A percentile compares a stretch with the other conserved stretches of the same genome.
Conservation (phyloP, 2,329 filamentous ascomycete species). For the Myriosclerotinia duriaeana region DNA sequence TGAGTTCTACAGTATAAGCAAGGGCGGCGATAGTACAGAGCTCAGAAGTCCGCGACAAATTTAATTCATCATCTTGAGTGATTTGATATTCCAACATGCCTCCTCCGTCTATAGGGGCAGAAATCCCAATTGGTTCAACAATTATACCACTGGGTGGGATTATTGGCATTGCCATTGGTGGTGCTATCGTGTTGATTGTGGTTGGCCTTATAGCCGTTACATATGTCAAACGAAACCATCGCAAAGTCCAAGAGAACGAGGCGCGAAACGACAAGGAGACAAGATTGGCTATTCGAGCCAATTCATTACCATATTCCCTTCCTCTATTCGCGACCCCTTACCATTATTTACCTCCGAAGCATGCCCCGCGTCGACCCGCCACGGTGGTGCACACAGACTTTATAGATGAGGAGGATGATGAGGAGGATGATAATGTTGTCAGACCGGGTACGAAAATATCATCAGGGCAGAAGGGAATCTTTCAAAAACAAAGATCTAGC, state of each 20-base stretch:
- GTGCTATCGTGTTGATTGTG: neutral
- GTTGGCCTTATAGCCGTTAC: conserved; percentile 2
- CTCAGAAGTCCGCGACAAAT: neutral
- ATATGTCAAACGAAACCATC: conserved; percentile 1
- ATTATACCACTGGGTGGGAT: neutral
- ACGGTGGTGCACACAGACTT: conserved; percentile 3
- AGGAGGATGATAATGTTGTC: conserved; percentile 20
- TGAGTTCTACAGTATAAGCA: neutral
- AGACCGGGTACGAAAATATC: conserved; percentile 25
- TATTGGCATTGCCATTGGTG: conserved; percentile 17
- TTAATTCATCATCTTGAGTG: neutral
- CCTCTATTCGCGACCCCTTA: conserved; percentile 14
- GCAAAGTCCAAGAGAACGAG: neutral
- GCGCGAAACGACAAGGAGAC: neutral
- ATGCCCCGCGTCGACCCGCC: neutral
- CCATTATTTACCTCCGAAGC: conserved; percentile 8
- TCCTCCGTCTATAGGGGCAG: conserved; percentile 3
- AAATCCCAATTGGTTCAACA: conserved; percentile 3
- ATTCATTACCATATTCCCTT: neutral
- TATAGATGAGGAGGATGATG: conserved; percentile 14
- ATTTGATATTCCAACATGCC: conserved; percentile 12
- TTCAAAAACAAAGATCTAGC: conserved; percentile 29
- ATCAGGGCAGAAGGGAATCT: conserved; percentile 25
- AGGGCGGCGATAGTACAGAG: neutral
- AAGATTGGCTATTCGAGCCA: neutral